Evolutionary conservation across 306 rosid genomes (phyloP).

Genomic region (Sicyos baderoa): DNA sequence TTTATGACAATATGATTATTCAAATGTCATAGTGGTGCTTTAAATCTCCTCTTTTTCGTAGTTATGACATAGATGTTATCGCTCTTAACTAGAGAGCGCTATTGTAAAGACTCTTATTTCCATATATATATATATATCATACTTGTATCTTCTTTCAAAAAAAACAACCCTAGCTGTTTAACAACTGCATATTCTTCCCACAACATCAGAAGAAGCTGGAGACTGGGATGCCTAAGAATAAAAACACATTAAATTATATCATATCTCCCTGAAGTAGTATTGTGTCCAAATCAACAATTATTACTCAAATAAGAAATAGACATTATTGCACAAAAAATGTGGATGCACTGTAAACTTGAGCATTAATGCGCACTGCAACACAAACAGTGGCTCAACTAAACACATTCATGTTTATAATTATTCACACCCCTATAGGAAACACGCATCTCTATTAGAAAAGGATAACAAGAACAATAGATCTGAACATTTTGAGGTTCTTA

Average conservation of each 20-base stretch:
- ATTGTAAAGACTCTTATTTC: too few relatives aligned
- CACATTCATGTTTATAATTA: background rate
- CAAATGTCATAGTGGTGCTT: too few relatives aligned
- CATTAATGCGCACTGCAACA: background rate
- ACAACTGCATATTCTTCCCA: too few relatives aligned
- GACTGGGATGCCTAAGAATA: background rate
- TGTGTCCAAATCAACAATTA: background rate
- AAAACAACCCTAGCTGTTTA: too few relatives aligned
- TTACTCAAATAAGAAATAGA: background rate
- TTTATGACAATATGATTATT: too few relatives aligned
- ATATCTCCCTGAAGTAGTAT: background rate
- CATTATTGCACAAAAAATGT: background rate
- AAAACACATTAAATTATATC: background rate
- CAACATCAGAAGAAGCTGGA: too few relatives aligned
- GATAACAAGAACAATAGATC: background rate
- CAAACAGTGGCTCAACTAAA: background rate
- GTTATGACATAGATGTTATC: too few relatives aligned
- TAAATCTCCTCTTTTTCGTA: too few relatives aligned
- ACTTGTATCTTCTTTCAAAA: too few relatives aligned
- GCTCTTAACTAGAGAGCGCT: too few relatives aligned
- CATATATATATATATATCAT: too few relatives aligned
- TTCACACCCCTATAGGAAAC: background rate
- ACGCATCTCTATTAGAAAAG: background rate
- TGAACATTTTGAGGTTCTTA: background rate
- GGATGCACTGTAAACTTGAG: background rate